A percentile compares a stretch with the other conserved stretches of the same genome.
Evolutionary conservation across 2,329 filamentous ascomycete genomes (phyloP).

Genomic region (Pyrenophora teres): DNA sequence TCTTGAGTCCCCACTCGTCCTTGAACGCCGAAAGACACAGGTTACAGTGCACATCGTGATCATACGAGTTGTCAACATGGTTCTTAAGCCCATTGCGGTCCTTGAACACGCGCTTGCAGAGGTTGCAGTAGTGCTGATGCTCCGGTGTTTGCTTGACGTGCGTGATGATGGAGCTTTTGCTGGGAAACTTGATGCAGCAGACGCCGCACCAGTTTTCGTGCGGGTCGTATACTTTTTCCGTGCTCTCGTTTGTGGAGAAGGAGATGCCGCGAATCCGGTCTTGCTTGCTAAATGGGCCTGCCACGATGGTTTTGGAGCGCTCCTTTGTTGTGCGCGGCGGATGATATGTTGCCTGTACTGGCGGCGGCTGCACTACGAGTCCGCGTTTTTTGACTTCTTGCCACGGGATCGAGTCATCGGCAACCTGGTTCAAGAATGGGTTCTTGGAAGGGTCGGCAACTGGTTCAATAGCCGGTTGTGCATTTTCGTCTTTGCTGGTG

Average conservation of each 20-base stretch:
- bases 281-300: slow-evolving; percentile 6
- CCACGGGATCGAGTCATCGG: slow-evolving; percentile 32
- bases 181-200: slow-evolving; percentile 31
- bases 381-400: slow-evolving; percentile 33
- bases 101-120: slow-evolving; percentile 43
- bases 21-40: slow-evolving; percentile 43
- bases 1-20: slow-evolving; percentile 37
- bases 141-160: slow-evolving; percentile 34
- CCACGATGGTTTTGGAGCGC: no score
- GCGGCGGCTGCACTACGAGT: background rate
- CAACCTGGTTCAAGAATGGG: slow-evolving; percentile 31
- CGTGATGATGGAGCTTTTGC: slow-evolving; percentile 26
- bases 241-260: slow-evolving; percentile 9
- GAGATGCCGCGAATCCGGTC: slow-evolving; percentile 2
- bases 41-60: slow-evolving; percentile 39
- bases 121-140: slow-evolving; percentile 43
- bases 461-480: background rate
- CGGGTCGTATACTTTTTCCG: slow-evolving; percentile 21
- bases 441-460: slow-evolving; percentile 14
- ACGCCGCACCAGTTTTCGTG: slow-evolving; percentile 43
- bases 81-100: slow-evolving; percentile 44
- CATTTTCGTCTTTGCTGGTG: slow-evolving; percentile 15
- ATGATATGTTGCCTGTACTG: background rate
- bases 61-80: slow-evolving; percentile 38
- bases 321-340: background rate